A percentile compares a stretch with the other conserved stretches of the same genome.
These are phyloP conservation scores for Dicorynia guianensis DNA, from an alignment of 306 rosid genomes.

Conservation along the genomic window DNA sequence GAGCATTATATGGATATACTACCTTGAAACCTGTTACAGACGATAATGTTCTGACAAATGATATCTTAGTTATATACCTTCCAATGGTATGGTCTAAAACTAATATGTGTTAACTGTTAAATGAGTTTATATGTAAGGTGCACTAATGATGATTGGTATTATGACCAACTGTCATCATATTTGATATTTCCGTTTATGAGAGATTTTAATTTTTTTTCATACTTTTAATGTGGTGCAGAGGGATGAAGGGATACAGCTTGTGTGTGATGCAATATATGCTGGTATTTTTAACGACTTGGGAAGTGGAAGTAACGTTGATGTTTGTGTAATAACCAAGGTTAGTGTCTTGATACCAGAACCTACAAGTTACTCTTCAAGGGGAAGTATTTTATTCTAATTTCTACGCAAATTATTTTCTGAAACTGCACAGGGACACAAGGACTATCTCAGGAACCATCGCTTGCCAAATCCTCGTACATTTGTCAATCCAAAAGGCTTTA, in stretches of 20 bases:
- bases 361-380: slow-evolving; percentile 25
- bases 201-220: background rate
- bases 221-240: slow-evolving; percentile 55
- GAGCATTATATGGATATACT: background rate
- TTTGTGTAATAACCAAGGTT: slow-evolving; percentile 96
- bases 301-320: slow-evolving; percentile 95
- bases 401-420: slow-evolving; percentile 22
- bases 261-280: slow-evolving; percentile 87
- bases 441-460: slow-evolving; percentile 86
- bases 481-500: slow-evolving; percentile 69
- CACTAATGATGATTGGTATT: no score
- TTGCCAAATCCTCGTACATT: slow-evolving; percentile 88
- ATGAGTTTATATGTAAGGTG: no score
- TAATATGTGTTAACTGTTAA: no score
- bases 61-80: no score
- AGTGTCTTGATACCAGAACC: slow-evolving; percentile 35
- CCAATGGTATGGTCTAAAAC: no score
- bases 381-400: slow-evolving; percentile 18
- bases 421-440: slow-evolving; percentile 80
- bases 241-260: slow-evolving; percentile 80
- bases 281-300: slow-evolving; percentile 98
- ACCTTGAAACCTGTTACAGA: background rate
- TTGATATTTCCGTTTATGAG: background rate
- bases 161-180: no score
- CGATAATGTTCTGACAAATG: no score